Evolutionary conservation across 1,284 basidiomycete species (phyloP).

Genomic region (Spongispora temasekensis): DNA sequence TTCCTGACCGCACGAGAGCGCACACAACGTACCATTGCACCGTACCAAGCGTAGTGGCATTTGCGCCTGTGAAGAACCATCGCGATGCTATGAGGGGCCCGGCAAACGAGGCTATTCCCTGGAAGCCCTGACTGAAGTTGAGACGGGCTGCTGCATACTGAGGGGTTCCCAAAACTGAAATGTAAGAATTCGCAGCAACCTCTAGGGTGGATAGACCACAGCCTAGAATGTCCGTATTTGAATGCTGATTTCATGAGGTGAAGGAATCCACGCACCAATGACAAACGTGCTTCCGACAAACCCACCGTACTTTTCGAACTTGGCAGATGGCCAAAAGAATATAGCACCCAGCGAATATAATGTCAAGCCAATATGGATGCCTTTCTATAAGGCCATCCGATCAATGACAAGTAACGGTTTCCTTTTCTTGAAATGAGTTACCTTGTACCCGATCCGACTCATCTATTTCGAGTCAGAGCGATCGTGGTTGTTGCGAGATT

Average conservation of each 20-base stretch:
- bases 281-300: slow-evolving; percentile 75
- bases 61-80: slow-evolving; percentile 72
- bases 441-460: slow-evolving; percentile 62
- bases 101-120: slow-evolving; percentile 77
- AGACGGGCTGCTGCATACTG: slow-evolving; percentile 77
- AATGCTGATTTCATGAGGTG: too few relatives aligned
- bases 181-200: slow-evolving; percentile 81
- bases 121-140: slow-evolving; percentile 83
- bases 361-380: slow-evolving; percentile 68
- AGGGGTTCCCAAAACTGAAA: slow-evolving; percentile 65
- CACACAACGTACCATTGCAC: slow-evolving; percentile 61
- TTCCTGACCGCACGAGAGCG: not conserved
- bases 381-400: slow-evolving; percentile 43
- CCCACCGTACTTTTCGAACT: slow-evolving; percentile 65
- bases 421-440: slow-evolving; percentile 18
- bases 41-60: slow-evolving; percentile 61
- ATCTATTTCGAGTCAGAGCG: slow-evolving; percentile 43
- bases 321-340: slow-evolving; percentile 82
- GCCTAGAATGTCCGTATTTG: slow-evolving; percentile 37
- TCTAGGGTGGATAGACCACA: slow-evolving; percentile 73
- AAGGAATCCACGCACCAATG: slow-evolving; percentile 44
- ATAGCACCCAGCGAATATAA: slow-evolving; percentile 75
- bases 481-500: not conserved
- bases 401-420: slow-evolving; percentile 6
- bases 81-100: slow-evolving; percentile 79